Conservation (phyloP, 768 basidiomycete species). For the Xerocomellus chrysenteron region DNA sequence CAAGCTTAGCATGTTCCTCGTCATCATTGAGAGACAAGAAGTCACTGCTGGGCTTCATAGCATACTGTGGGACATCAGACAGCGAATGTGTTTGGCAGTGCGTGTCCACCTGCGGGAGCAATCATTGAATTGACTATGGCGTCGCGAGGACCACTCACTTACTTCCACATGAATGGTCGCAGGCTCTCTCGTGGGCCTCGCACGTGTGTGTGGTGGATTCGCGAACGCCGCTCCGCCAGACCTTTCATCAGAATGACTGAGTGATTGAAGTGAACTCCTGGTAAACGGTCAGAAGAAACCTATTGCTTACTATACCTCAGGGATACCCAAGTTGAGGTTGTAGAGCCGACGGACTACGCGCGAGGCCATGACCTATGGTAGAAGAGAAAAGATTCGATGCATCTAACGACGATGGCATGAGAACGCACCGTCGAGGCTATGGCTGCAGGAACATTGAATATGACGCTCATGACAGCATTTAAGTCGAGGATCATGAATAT, state of each 20-base stretch:
- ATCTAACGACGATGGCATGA: neutral
- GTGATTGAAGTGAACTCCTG: neutral
- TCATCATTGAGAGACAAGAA: conserved; percentile 24
- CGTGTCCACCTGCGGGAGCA: conserved; percentile 27
- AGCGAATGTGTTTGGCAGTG: conserved; percentile 25
- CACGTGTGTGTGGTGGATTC: conserved; percentile 16
- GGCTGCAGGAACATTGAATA: conserved; percentile 66
- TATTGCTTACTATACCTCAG: conserved; percentile 31
- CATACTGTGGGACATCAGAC: conserved; percentile 23
- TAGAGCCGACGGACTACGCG: conserved; percentile 60
- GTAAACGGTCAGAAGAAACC: neutral
- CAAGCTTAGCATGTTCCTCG: conserved; percentile 15
- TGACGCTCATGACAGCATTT: conserved; percentile 64
- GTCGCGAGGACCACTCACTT: neutral
- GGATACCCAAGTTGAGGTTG: conserved; percentile 38
- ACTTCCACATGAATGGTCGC: conserved; percentile 37
- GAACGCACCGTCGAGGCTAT: conserved; percentile 48
- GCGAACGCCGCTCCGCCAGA: conserved; percentile 20
- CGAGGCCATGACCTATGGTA: conserved; percentile 52
- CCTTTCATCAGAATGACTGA: conserved; percentile 21
- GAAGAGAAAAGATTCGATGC: neutral
- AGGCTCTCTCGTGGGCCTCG: conserved; percentile 14
- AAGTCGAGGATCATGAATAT: conserved; percentile 66
- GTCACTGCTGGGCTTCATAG: conserved; percentile 23
- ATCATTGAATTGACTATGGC: neutral